These are phyloP conservation scores for Nymphaea thermarum DNA, from an alignment of 164 flowering plant species.

Conservation along the genomic window DNA sequence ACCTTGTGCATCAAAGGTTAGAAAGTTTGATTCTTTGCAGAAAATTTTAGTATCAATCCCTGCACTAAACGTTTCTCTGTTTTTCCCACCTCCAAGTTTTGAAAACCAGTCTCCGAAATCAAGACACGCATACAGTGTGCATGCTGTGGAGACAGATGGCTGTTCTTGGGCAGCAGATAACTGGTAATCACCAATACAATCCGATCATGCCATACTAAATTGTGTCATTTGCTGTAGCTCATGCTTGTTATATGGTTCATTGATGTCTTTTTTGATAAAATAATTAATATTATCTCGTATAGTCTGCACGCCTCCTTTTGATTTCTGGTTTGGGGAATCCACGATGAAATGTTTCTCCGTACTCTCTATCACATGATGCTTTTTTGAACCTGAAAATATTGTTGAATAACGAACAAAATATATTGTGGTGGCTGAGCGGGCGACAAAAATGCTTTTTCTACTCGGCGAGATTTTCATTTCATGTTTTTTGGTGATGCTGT, in stretches of 20 bases:
- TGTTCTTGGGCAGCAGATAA: constrained; percentile 82
- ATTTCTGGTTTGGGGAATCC: too few species aligned
- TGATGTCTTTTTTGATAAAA: background rate
- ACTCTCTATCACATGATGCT: too few species aligned
- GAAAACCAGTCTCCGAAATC: constrained; percentile 86
- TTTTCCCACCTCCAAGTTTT: constrained; percentile 33
- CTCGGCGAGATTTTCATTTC: too few species aligned
- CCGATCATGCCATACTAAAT: background rate
- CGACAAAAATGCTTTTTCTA: too few species aligned
- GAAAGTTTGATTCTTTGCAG: constrained; percentile 4
- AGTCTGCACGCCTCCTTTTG: background rate
- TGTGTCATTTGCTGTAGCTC: background rate
- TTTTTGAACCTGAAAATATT: too few species aligned
- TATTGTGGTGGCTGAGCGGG: too few species aligned
- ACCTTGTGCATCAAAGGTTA: constrained; percentile 92
- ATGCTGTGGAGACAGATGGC: constrained; percentile 83
- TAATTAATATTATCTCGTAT: background rate
- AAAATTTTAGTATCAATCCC: background rate
- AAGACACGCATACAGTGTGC: constrained; percentile 91
- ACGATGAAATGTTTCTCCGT: too few species aligned
- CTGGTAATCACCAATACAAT: constrained; percentile 40
- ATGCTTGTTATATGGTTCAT: background rate
- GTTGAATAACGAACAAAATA: too few species aligned
- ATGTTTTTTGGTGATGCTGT: too few species aligned
- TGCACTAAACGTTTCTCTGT: background rate